Evolutionary conservation across 2,329 filamentous ascomycete species (phyloP).

Genomic region (Phialemoniopsis sp.): DNA sequence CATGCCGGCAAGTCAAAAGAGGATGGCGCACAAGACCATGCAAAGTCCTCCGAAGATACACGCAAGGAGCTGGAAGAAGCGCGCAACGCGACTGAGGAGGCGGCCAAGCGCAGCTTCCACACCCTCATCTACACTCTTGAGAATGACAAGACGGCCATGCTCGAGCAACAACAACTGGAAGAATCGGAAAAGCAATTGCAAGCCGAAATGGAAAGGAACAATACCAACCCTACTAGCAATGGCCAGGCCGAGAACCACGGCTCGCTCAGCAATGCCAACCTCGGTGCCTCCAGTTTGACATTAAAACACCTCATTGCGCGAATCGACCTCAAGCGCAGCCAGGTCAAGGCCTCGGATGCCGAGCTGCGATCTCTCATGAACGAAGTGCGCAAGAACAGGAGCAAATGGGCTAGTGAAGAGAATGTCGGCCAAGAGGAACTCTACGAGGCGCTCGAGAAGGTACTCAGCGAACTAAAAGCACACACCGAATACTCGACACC

Average conservation of each 20-base stretch:
- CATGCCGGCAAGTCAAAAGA: slow-evolving; percentile 49
- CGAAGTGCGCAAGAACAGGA: slow-evolving; percentile 94
- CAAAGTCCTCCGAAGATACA: slow-evolving; percentile 78
- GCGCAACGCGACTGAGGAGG: slow-evolving; percentile 85
- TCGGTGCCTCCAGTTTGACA: slow-evolving; percentile 92
- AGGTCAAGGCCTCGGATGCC: slow-evolving; percentile 87
- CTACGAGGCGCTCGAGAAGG: slow-evolving; percentile 95
- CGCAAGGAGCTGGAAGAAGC: slow-evolving; percentile 91
- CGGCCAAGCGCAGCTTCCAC: slow-evolving; percentile 85
- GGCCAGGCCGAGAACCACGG: slow-evolving; percentile 67
- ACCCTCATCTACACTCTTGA: slow-evolving; percentile 94
- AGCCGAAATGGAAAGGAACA: slow-evolving; percentile 80
- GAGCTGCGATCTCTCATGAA: slow-evolving; percentile 92
- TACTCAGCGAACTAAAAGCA: slow-evolving; percentile 93
- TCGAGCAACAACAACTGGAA: slow-evolving; percentile 94
- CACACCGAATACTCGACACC: slow-evolving; percentile 97
- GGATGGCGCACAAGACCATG: slow-evolving; percentile 45
- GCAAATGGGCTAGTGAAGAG: slow-evolving; percentile 98
- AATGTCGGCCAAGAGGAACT: slow-evolving; percentile 96
- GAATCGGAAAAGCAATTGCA: slow-evolving; percentile 95
- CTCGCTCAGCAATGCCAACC: slow-evolving; percentile 86
- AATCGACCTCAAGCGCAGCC: slow-evolving; percentile 87
- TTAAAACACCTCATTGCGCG: slow-evolving; percentile 95
- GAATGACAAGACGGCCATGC: slow-evolving; percentile 91
- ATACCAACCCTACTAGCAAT: slow-evolving; percentile 42